Evolutionary conservation across 768 basidiomycete genomes (phyloP).

Genomic region (Panus rudis): DNA sequence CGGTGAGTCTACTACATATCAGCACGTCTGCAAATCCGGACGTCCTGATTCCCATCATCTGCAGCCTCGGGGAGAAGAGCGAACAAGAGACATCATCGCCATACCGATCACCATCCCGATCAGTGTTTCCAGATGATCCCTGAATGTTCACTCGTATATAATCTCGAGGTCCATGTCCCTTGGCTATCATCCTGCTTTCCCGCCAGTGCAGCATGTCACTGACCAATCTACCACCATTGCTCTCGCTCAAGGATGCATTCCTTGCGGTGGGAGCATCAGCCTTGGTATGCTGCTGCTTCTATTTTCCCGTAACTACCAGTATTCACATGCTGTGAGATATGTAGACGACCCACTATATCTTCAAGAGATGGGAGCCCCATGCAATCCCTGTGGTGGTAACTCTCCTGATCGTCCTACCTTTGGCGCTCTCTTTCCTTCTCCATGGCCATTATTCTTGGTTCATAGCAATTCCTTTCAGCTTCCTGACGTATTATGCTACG

Average conservation of each 20-base stretch:
- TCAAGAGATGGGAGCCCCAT: constrained; percentile 1
- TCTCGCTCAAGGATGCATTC: not conserved
- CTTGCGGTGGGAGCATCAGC: not conserved
- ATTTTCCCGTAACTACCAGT: not conserved
- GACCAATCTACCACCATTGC: not conserved
- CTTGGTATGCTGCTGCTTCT: not conserved
- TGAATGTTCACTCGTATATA: too few species aligned
- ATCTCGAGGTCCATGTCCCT: too few species aligned
- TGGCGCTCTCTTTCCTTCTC: not conserved
- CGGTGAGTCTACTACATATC: too few species aligned
- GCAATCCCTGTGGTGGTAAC: not conserved
- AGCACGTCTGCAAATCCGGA: too few species aligned
- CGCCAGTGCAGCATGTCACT: too few species aligned
- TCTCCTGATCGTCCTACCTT: not conserved
- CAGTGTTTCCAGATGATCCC: too few species aligned
- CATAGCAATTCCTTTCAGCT: not conserved
- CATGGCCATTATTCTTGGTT: not conserved
- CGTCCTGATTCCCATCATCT: too few species aligned
- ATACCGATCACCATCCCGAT: too few species aligned
- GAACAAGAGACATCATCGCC: too few species aligned
- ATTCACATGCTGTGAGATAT: too few species aligned
- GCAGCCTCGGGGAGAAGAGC: too few species aligned
- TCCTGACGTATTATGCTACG: not conserved
- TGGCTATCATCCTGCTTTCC: too few species aligned
- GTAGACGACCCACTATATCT: not conserved